A percentile compares a stretch with the other conserved stretches of the same genome.
Conservation (phyloP, 225 moss, liverwort and hornwort genomes). For the Marchantia polymorpha region DNA sequence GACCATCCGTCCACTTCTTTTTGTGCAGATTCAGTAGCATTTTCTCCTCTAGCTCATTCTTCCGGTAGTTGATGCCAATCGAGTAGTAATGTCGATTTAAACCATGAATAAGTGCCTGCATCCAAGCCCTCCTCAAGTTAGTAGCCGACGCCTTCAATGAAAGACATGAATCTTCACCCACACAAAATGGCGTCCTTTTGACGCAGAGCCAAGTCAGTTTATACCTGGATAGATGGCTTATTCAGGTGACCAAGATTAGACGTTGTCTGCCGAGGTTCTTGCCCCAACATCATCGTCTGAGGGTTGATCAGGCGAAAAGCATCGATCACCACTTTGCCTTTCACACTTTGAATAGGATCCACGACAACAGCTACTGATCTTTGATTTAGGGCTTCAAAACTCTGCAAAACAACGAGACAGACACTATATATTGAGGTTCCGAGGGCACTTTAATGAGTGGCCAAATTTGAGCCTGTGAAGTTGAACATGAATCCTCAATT, state of each 20-base stretch:
- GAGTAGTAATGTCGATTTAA: conserved; percentile 93
- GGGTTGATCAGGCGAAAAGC: conserved; percentile 97
- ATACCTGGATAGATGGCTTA: conserved; percentile 93
- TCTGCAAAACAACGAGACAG: conserved; percentile 38
- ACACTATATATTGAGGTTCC: no score
- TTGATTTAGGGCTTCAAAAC: conserved; percentile 91
- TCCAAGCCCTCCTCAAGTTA: neutral
- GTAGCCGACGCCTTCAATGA: neutral
- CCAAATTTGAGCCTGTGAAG: no score
- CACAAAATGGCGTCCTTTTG: neutral
- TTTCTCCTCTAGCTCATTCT: conserved; percentile 95
- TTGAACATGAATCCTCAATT: no score
- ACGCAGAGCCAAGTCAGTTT: neutral
- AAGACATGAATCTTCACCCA: neutral
- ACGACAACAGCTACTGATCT: conserved; percentile 95
- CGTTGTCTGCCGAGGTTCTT: conserved; percentile 94
- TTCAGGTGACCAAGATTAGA: conserved; percentile 91
- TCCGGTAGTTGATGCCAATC: conserved; percentile 92
- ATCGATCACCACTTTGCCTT: conserved; percentile 97
- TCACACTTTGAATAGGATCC: conserved; percentile 99
- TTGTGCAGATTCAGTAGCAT: conserved; percentile 95
- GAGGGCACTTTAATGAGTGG: no score
- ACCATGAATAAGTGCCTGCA: conserved; percentile 93
- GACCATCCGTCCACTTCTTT: conserved; percentile 97
- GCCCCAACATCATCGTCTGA: conserved; percentile 97